Evolutionary conservation across 805 yeast species (phyloP).

Genomic region (Starmerella geochares): DNA sequence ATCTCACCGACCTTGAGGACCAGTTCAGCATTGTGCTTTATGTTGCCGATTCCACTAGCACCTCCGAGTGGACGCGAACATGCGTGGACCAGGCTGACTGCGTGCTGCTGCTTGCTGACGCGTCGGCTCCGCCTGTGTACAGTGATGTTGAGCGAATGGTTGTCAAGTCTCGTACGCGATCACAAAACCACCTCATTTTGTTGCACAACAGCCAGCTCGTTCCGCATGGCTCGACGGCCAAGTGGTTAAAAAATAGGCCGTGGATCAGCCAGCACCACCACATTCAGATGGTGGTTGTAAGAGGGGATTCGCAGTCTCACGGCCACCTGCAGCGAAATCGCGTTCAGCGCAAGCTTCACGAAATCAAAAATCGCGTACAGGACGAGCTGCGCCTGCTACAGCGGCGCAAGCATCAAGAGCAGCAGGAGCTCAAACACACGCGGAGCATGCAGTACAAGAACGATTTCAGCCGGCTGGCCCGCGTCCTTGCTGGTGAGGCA

Average conservation of each 20-base stretch:
- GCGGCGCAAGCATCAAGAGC: slow-evolving; percentile 16
- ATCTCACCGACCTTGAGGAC: slow-evolving; percentile 84
- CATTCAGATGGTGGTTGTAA: slow-evolving; percentile 49
- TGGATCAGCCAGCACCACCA: slow-evolving; percentile 96
- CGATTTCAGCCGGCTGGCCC: slow-evolving; percentile 81
- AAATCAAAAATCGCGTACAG: slow-evolving; percentile 26
- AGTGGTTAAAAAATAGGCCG: slow-evolving; percentile 72
- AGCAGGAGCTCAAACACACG: slow-evolving; percentile 23
- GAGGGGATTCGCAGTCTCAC: slow-evolving; percentile 12
- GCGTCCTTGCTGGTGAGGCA: slow-evolving; percentile 84
- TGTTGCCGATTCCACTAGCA: slow-evolving; percentile 66
- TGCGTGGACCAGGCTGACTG: slow-evolving; percentile 95
- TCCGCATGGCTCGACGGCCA: slow-evolving; percentile 70
- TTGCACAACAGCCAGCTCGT: slow-evolving; percentile 77
- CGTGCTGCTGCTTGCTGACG: slow-evolving; percentile 78
- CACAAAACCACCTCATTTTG: slow-evolving; percentile 76
- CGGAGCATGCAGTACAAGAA: slow-evolving; percentile 50
- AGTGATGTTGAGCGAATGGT: slow-evolving; percentile 80
- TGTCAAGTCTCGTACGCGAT: slow-evolving; percentile 66
- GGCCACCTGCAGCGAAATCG: slow-evolving; percentile 7
- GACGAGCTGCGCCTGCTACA: slow-evolving; percentile 22
- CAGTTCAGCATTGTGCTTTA: slow-evolving; percentile 78
- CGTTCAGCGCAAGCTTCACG: slow-evolving; percentile 14
- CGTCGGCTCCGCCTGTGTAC: slow-evolving; percentile 55
- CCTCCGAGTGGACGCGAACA: slow-evolving; percentile 82